Evolutionary conservation across 164 flowering plant species (phyloP), one percentile per base, ranked within the genome.

Genomic region (Santalum album): DNA sequence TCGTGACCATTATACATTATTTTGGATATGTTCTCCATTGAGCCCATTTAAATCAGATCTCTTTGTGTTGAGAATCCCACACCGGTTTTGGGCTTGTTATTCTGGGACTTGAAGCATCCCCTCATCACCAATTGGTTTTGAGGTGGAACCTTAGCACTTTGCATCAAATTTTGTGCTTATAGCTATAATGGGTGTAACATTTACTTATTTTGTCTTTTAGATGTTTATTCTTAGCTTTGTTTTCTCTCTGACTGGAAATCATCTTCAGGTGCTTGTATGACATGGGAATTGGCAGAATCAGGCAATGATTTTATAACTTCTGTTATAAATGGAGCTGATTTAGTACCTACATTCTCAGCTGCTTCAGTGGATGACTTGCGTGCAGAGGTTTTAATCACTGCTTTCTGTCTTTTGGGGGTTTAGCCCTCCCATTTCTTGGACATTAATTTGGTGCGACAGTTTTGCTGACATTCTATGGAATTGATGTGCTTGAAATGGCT

Each of bases 301-400:
- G 95, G 98, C 61, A 69, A 52, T 62, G 70, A 75, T 26, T 84
- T 87, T 51, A 76, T 91, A 59, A 79, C 83, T 24, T 72, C 96
- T 38, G 84, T 91, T 26, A 82, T 91, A 53, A 91, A 87, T 77
- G 98, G 96, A 74, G 92, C 98, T 67, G 98, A 91, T 70, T 62
- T 91, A 62, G 95, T 91, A 50, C 96, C 98, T 54, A 87, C 98
- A 43, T 91, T 91, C 67, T 91, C 98, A 21, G 84, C 98, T 63
- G 96, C 95, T 64, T 87, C 98, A 18, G 90, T 88, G 61, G 98
- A 91, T 72, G 98, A 91, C 55, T 71, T 91, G 63, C 98, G 98
- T 36, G 82, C 85, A 49, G 96, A 91, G 98, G 98, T 91, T 50
- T 35, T 39, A 51, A 60, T 54, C 35, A 19, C 15, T 2, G 14